phyloP scores from a whole-genome alignment of 352 stramenopile genomes.

The Pythium sukuiense region DNA sequence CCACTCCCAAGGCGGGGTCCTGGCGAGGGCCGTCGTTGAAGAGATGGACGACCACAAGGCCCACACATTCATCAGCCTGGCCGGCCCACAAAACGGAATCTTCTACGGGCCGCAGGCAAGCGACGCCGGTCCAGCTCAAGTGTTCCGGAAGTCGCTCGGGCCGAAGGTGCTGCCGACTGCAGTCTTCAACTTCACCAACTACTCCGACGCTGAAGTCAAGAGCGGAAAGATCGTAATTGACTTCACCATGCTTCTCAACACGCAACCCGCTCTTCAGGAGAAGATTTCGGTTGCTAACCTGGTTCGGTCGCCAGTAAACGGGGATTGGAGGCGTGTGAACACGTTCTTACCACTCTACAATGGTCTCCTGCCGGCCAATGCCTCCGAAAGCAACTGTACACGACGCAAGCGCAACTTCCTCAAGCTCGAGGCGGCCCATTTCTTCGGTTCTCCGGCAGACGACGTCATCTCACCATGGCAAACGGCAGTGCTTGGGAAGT shows the following conservation, averaged over 20 bases:
- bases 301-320: conserved; percentile 29
- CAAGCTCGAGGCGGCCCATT: conserved; percentile 26
- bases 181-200: conserved; percentile 40
- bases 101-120: conserved; percentile 47
- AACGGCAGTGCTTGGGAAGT: conserved; percentile 29
- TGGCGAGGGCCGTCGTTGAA: conserved; percentile 48
- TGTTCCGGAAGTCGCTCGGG: conserved; percentile 36
- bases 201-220: conserved; percentile 22
- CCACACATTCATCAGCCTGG: conserved; percentile 44
- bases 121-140: conserved; percentile 34
- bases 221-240: conserved; percentile 38
- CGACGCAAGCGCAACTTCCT: conserved; percentile 36
- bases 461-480: conserved; percentile 40
- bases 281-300: conserved; percentile 48
- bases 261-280: conserved; percentile 32
- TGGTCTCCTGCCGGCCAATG: conserved; percentile 30
- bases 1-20: conserved; percentile 43
- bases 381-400: conserved; percentile 17
- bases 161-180: conserved; percentile 28
- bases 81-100: conserved; percentile 46
- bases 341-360: conserved; percentile 40
- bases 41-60: conserved; percentile 59
- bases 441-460: conserved; percentile 36
- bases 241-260: conserved; percentile 31
- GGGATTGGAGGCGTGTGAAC: conserved; percentile 30